Base-by-base conservation (phyloP, 805 yeast species). In the Candida vaughaniae region DNA sequence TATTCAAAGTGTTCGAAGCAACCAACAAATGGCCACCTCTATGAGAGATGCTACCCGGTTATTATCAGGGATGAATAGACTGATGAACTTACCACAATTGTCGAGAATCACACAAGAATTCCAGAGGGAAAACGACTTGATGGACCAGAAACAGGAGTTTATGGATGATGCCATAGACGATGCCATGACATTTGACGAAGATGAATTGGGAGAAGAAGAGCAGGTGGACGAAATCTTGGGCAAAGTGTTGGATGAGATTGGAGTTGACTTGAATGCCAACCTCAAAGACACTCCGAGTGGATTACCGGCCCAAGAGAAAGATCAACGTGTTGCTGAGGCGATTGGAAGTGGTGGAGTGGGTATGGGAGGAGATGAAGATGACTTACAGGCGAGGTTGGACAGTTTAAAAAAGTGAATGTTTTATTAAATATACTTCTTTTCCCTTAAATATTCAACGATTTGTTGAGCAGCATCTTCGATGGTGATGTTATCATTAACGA, bases 71-170 rank as follows among this genome's bases (percentile, higher is more conserved):
- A 85, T 93, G 95, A 93, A 93, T 60, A 70, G 82, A 52, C 78
- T 79, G 39, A 85, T 93, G 95, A 93, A 95, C 55, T 64, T 93
- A 45, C 96, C 96, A 1, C 95, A 86, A 49, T 66, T 93, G 43
- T 83, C 87, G 39, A 76, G 83, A 43, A 93, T 93, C 15, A 88
- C 97, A 2, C 90, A 87, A 85, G 98, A 93, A 52, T 93, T 93
- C 60, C 95, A 93, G 53, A 80, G 78, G 52, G 95, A 91, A 55
- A 87, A 85, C 61, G 99, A 95, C 56, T 68, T 95, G 51, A 93
- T 93, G 98, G 97, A 91, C 60, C 99, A 93, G 65, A 82, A 95
- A 54, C 98, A 95, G 61, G 99, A 95, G 59, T 87, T 95, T 78
- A 93, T 93, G 85, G 99, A 93, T 57, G 99, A 93, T 57, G 95